phyloP scores from a whole-genome alignment of 306 rosid species.

The Cicer pinnatifidum region DNA sequence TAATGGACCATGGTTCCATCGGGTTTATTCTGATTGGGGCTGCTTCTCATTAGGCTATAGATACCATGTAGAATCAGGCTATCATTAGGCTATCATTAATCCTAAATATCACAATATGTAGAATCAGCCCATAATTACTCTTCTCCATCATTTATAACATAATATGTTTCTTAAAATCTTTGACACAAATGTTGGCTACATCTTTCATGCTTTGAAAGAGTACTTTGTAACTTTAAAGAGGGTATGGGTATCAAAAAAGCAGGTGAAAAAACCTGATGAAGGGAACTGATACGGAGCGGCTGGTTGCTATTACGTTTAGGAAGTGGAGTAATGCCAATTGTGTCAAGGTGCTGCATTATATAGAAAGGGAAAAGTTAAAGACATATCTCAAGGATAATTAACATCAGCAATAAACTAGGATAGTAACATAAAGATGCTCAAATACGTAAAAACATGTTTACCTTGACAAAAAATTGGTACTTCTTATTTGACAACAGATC shows the following conservation, averaged over 20 bases:
- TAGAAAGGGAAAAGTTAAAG: conserved; percentile 17
- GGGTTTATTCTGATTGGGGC: neutral
- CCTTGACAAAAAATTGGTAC: conserved; percentile 87
- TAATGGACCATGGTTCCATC: neutral
- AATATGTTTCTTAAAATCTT: neutral
- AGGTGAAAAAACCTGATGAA: conserved; percentile 75
- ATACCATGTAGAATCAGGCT: neutral
- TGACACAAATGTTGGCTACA: conserved; percentile 10
- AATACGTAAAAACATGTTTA: conserved; percentile 40
- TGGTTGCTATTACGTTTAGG: conserved; percentile 88
- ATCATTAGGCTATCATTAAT: neutral
- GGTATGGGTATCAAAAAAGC: conserved; percentile 7
- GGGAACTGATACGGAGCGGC: conserved; percentile 88
- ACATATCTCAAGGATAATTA: conserved; percentile 13
- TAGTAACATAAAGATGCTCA: conserved; percentile 28
- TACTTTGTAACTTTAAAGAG: neutral
- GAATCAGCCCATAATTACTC: neutral
- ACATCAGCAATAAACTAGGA: conserved; percentile 25
- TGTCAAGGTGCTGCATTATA: conserved; percentile 75
- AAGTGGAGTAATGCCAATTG: conserved; percentile 84
- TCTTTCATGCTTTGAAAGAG: neutral
- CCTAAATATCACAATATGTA: neutral
- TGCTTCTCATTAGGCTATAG: neutral
- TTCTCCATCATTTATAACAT: neutral
- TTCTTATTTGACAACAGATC: conserved; percentile 83